Base-by-base conservation (phyloP, 176 grass and related monocot species). In the Zea mays region DNA sequence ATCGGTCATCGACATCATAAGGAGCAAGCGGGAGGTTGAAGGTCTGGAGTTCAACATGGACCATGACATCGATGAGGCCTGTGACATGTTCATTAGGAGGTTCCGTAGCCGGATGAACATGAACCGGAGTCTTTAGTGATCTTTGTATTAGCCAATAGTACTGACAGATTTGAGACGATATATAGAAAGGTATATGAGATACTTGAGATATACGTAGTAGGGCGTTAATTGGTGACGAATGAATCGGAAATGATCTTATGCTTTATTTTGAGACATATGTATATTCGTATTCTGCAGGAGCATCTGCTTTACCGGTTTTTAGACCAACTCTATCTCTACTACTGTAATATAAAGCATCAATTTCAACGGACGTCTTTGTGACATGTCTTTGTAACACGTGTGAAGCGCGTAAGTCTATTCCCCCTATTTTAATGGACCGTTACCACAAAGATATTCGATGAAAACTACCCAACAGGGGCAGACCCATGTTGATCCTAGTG, bases 31-130 rank as follows among this genome's bases (percentile, higher is more conserved):
- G 63, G 84, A 89, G 35, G 84, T 55, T 6, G 69, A 85, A 34
- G 88, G 88, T 0, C 6, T 90, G n/a, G 85, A 90, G 61, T 97
- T 93, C 70, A 87, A 74, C 43, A 61, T 97, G 36, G 90, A 93
- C 12, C 67, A 91, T 4, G 86, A 93, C 35, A 97, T 97, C 60
- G 86, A 97, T 17, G 88, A 93, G 38, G 88, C 83, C 0, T 88
- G 88, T 0, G 93, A 87, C 10, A 74, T 93, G 66, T 97, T 89
- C 82, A 97, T 93, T 34, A 83, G 50, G 75, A 86, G 90, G 79
- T 87, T 91, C 35, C 86, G 75, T 1, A 41, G 21, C 41, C 81
- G 69, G 52, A 83, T 97, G 65, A 97, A 55, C 67, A 9, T 44
- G 7, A 72, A 34, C 47, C 4, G 27, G 27, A 27, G 27, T 27